Base-by-base conservation (phyloP, 495 filamentous ascomycete genomes). In the Viridothelium virens region DNA sequence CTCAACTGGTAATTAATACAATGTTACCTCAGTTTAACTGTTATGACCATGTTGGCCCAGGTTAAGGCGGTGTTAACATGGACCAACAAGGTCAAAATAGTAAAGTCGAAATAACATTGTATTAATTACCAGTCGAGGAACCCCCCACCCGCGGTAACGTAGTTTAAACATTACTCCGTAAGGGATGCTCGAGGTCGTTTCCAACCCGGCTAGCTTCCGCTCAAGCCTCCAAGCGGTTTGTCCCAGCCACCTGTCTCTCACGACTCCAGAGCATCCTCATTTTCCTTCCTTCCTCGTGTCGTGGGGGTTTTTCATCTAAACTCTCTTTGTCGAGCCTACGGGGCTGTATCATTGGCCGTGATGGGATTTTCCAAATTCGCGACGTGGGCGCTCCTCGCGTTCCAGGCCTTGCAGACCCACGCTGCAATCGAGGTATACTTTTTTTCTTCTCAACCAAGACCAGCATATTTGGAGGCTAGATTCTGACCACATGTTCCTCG, bases 191-290 rank as follows among this genome's bases (percentile, higher is more conserved):
- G 25, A 25, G 25, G 25, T 25, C 25, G 25, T 33, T 10, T 36
- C 14, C 18, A 59, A 59, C 18, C 5, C 31, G 31, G 53, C 18
- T 59, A 59, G 53, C 7, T 33, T 36, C 5, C 31, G 53, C 31
- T 6, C 18, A 59, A 10, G 53, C 25, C 12, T 5, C 48, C 25
- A 25, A 5, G 48, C 48, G 5, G 48, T 18, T 25, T 25, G 25
- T 25, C 25, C 53, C 53, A 59, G 53, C 53, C 53, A 59, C 53
- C 53, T 59, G 53, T 59, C 53, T 59, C 31, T n/a, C 18, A 59
- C 53, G 53, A 59, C 53, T 59, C 53, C 53, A 7, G 10, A 7
- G 36, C 18, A 34, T 18, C 18, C 25, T 25, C 18, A 59, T 34
- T 59, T 59, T 59, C 31, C 11, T 7, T 59, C 31, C 36, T 18